Conservation (phyloP, 805 yeast genomes). For the Candida ponderosae region DNA sequence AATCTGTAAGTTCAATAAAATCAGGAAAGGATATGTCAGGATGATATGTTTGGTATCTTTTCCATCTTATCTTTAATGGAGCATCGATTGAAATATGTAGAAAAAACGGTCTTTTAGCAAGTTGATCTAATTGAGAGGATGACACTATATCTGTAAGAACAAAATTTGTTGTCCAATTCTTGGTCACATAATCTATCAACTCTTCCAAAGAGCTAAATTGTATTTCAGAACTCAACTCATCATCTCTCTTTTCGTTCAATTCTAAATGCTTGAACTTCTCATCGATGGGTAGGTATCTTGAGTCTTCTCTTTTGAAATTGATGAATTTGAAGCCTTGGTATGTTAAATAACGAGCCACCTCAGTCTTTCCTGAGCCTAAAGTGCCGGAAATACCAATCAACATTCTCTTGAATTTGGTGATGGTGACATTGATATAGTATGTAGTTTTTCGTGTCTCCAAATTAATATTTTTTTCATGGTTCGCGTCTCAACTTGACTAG, state of each 20-base stretch:
- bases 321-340: constrained; percentile 43
- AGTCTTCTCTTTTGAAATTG: constrained; percentile 13
- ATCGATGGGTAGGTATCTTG: not conserved
- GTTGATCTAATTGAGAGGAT: constrained; percentile 32
- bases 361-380: constrained; percentile 56
- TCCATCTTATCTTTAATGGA: constrained; percentile 42
- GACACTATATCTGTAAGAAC: constrained; percentile 48
- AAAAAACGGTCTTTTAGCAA: constrained; percentile 74
- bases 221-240: constrained; percentile 14
- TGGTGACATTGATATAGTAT: too few species aligned
- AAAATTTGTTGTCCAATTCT: constrained; percentile 53
- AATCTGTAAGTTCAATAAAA: constrained; percentile 34
- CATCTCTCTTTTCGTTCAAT: constrained; percentile 5
- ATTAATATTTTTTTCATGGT: too few species aligned
- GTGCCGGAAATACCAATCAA: constrained; percentile 73
- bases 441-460: too few species aligned
- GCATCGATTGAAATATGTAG: constrained; percentile 75
- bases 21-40: constrained; percentile 15
- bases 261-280: constrained; percentile 3
- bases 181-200: constrained; percentile 54
- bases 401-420: constrained; percentile 29
- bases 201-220: constrained; percentile 33
- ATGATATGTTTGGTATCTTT: constrained; percentile 20
- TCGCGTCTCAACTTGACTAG: too few species aligned
- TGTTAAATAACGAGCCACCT: constrained; percentile 49